These are phyloP conservation scores for Scopulariopsis brevicaulis DNA, from an alignment of 2,329 filamentous ascomycete genomes.

Conservation along the genomic window DNA sequence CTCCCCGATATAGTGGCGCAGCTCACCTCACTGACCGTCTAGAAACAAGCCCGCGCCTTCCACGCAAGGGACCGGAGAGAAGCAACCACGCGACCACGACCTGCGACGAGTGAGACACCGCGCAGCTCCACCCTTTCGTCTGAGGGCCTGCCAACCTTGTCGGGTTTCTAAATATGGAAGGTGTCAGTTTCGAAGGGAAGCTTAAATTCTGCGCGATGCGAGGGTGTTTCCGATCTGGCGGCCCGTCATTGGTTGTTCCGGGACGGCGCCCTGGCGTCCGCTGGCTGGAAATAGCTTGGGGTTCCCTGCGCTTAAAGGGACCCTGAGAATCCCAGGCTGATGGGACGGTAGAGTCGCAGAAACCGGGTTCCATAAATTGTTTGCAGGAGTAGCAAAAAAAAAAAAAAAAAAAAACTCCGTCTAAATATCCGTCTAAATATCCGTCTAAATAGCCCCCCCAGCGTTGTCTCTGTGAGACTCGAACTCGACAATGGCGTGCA, in stretches of 20 bases:
- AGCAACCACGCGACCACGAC: not conserved
- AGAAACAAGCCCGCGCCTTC: not conserved
- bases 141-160: not conserved
- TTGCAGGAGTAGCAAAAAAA: too few relatives aligned
- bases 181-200: not conserved
- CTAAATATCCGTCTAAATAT: not conserved
- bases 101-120: not conserved
- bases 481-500: too few relatives aligned
- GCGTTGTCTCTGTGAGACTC: too few relatives aligned
- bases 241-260: not conserved
- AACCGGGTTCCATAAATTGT: not conserved
- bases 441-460: too few relatives aligned
- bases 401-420: not conserved
- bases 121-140: not conserved
- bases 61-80: not conserved
- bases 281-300: too few relatives aligned
- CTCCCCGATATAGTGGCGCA: not conserved
- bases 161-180: not conserved
- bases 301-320: not conserved
- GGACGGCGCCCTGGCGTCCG: too few relatives aligned
- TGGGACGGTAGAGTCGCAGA: not conserved
- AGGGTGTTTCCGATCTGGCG: not conserved
- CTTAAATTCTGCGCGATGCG: not conserved
- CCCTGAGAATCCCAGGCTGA: not conserved
- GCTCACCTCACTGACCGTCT: not conserved